A percentile compares a stretch with the other conserved stretches of the same genome.
Conservation (phyloP, 164 flowering plant species). For the Saururus chinensis region DNA sequence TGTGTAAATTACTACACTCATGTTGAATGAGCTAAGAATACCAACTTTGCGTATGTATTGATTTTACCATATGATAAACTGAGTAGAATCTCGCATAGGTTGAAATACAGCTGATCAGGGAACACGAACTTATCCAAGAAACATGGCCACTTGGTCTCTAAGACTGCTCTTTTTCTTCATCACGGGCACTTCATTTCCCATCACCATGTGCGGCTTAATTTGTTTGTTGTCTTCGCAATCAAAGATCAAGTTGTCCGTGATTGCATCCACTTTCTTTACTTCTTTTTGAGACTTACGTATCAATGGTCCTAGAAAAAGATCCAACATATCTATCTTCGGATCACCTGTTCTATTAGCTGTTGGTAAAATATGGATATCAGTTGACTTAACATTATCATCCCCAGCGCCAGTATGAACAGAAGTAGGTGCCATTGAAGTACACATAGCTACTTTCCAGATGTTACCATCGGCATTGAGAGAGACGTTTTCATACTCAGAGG, state of each 20-base stretch:
- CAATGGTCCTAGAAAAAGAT: constrained; percentile 56
- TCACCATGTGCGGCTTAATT: constrained; percentile 13
- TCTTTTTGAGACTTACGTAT: constrained; percentile 27
- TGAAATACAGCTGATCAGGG: neutral
- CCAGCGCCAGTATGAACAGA: constrained; percentile 3
- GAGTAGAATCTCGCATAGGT: neutral
- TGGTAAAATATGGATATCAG: constrained; percentile 3
- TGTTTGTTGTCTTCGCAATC: neutral
- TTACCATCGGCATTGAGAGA: constrained; percentile 6
- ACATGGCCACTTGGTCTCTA: constrained; percentile 48
- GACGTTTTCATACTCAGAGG: constrained; percentile 10
- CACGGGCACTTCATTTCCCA: constrained; percentile 12
- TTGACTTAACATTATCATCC: constrained; percentile 3
- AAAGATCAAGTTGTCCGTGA: constrained; percentile 11
- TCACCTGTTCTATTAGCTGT: constrained; percentile 26
- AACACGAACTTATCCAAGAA: constrained; percentile 30
- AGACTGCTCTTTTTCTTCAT: constrained; percentile 57
- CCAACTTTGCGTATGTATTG: too few species aligned
- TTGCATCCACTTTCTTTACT: constrained; percentile 16
- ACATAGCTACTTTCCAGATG: constrained; percentile 2
- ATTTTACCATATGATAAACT: too few species aligned
- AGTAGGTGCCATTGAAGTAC: constrained; percentile 2
- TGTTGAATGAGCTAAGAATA: too few species aligned
- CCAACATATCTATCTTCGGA: constrained; percentile 57
- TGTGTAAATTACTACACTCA: too few species aligned